Base-by-base conservation (phyloP, 805 yeast genomes). In the Kurtzmaniella fragi region DNA sequence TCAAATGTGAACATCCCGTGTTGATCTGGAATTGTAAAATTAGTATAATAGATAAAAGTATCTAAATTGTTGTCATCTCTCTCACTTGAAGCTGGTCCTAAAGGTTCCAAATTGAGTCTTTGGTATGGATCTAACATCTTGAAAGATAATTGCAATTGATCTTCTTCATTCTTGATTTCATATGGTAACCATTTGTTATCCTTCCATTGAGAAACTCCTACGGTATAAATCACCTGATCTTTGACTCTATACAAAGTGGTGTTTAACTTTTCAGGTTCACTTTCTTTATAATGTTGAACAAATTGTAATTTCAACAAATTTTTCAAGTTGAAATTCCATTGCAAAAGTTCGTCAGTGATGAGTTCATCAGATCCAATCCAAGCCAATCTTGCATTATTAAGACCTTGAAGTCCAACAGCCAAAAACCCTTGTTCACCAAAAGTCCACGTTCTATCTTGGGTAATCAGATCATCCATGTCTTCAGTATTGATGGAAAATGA, bases 81-180 rank as follows among this genome's bases (percentile, higher is more conserved):
- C 2, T 53, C 39, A 2, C 67, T 59, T 3, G 64, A 48, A n/a
- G 50, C 64, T 8, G 62, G 59, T 8, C 69, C 69, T 32, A 67
- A 55, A 23, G 73, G 70, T 14, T 59, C 49, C 53, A 93, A 65
- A 44, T 73, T 79, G 42, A 91, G 57, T 55, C 99, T 80, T 57
- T 89, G 89, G 68, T 91, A 93, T 32, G 99, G 99, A 59, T 93
- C 98, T 46, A 93, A 75, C 91, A 93, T 82, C 53, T 76, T 78
- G 60, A 89, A 79, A 53, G 88, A 90, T 41, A 93, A 68, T 65
- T 93, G 99, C 40, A 86, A 58, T 43, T 82, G 84, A 37, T 75
- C 72, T 30, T 68, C 70, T 5, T 55, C 60, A 26, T 46, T 38
- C 14, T 42, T 36, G 14, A 64, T 59, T 23, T 49, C 53, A 56